Evolutionary conservation across 371 early-diverging fungal genomes (phyloP), one percentile per base, ranked within the genome.

Genomic region (Lichtheimia ornata): DNA sequence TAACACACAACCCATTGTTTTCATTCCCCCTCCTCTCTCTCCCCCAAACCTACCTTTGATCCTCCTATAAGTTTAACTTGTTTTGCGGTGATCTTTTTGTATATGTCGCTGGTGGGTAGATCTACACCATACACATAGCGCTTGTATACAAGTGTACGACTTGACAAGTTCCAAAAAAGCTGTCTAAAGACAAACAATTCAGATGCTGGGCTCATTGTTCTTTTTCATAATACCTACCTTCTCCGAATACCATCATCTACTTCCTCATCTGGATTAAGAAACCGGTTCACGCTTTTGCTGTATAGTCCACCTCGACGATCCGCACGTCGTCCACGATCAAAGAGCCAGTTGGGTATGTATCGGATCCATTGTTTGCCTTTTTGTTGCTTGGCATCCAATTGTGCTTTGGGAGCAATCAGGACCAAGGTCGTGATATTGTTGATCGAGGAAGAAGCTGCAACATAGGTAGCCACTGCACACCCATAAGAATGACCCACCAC

Each of bases 401-500:
- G 47, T 2, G 75, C 82, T 67, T 88, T 88, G 18, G 88, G 87
- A 27, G 85, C 75, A 13, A 90, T 79, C 59, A 88, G 67, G 0
- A 87, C 79, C 18, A 90, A 54, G 0, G 82, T 86, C 17, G 83
- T 77, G 40, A 87, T 61, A 17, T 64, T 63, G 9, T 65, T 5
- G 27, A 64, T 58, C 3, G 79, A 56, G 0, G 62, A 69, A 2
- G 62, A 69, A 2, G 77, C 64, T 17, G 83, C 84, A 13, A 85
- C 76, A 53, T 70, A 72, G 0, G 85, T 74, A 2, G 81, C 85
- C 22, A 90, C 59, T 5, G 78, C 67, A 51, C 90, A 90, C 0
- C 90, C 90, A 70, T 87, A 90, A 1, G 89, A 89, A 60, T 88
- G 89, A 1, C 85, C 83, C 43, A 90, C 74, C 20, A 88, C 77